phyloP scores from a whole-genome alignment of 2,329 filamentous ascomycete species.

The Colletotrichum simmondsii region DNA sequence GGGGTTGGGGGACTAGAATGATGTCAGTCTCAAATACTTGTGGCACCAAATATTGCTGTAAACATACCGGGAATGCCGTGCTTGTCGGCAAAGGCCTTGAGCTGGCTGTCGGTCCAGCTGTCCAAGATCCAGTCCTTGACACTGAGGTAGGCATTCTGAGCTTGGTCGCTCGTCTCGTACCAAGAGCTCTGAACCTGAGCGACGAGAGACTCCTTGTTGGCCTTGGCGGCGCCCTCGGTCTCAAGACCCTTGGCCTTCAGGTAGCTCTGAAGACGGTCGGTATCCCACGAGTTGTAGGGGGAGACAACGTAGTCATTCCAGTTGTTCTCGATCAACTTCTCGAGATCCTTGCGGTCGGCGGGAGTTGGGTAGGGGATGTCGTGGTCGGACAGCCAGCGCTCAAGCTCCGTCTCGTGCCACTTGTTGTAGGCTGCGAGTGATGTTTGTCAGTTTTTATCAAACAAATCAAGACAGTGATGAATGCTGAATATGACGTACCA shows the following conservation, averaged over 20 bases:
- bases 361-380: conserved; percentile 90
- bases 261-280: conserved; percentile 74
- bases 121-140: conserved; percentile 95
- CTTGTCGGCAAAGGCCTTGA: conserved; percentile 93
- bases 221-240: conserved; percentile 72
- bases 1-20: conserved; percentile 78
- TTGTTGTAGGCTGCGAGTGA: conserved; percentile 85
- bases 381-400: conserved; percentile 95
- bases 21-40: not conserved
- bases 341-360: conserved; percentile 93
- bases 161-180: conserved; percentile 83
- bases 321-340: conserved; percentile 87
- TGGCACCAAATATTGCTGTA: not conserved
- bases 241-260: conserved; percentile 78
- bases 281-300: conserved; percentile 83
- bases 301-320: conserved; percentile 83
- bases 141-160: conserved; percentile 76
- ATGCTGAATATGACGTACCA: conserved; percentile 64
- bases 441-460: conserved; percentile 8
- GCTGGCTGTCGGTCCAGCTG: conserved; percentile 91
- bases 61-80: conserved; percentile 78
- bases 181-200: conserved; percentile 77
- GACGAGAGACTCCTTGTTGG: conserved; percentile 76
- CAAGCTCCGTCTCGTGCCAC: conserved; percentile 98
- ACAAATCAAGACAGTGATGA: not conserved